Conservation (phyloP, 2,329 filamentous ascomycete genomes). For the Paraphaeosphaeria sporulosa region DNA sequence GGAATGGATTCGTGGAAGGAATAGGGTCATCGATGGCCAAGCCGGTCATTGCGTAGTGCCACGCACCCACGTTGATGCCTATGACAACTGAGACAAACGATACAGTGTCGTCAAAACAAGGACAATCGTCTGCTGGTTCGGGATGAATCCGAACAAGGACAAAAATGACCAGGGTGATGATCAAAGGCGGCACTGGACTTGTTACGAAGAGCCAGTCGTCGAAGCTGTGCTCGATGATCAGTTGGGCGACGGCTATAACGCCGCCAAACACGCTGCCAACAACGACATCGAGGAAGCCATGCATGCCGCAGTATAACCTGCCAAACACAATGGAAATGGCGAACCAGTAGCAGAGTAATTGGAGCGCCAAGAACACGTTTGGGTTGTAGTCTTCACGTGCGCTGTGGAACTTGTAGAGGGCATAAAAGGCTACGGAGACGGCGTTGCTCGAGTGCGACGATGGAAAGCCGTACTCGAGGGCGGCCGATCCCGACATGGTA, state of each 20-base stretch:
- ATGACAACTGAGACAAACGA: slow-evolving; percentile 91
- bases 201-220: slow-evolving; percentile 71
- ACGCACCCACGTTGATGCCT: slow-evolving; percentile 81
- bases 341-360: slow-evolving; percentile 80
- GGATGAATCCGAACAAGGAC: slow-evolving; percentile 87
- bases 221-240: slow-evolving; percentile 64
- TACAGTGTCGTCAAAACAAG: slow-evolving; percentile 95
- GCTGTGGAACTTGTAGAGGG: slow-evolving; percentile 72
- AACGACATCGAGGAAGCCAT: slow-evolving; percentile 91
- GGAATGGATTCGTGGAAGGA: slow-evolving; percentile 69
- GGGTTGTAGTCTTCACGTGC: slow-evolving; percentile 69
- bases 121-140: slow-evolving; percentile 95
- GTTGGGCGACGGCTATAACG: slow-evolving; percentile 64
- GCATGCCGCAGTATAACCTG: slow-evolving; percentile 97
- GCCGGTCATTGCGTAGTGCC: slow-evolving; percentile 74
- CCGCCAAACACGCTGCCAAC: slow-evolving; percentile 81
- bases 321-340: slow-evolving; percentile 88
- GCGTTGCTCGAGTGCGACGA: slow-evolving; percentile 98
- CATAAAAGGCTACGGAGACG: slow-evolving; percentile 90
- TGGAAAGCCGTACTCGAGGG: slow-evolving; percentile 95
- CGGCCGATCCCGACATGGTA: slow-evolving; percentile 95
- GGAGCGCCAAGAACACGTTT: slow-evolving; percentile 67
- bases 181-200: slow-evolving; percentile 66
- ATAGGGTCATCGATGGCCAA: slow-evolving; percentile 62
- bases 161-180: slow-evolving; percentile 72